Conservation (phyloP, 1,284 basidiomycete genomes). For the Tilletia indica region DNA sequence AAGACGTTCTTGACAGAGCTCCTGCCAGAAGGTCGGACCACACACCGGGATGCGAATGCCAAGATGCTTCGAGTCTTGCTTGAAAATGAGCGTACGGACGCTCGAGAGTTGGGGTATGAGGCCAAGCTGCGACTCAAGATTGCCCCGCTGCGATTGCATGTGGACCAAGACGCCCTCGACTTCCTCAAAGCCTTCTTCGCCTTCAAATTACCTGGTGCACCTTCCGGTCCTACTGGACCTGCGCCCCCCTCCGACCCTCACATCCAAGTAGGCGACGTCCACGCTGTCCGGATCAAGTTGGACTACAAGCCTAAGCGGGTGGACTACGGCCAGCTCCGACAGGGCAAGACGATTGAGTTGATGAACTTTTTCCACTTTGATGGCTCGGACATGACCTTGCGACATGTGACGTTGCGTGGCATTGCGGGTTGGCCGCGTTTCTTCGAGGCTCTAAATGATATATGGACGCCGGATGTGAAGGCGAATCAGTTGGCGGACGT, state of each 20-base stretch:
- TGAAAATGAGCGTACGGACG: slow-evolving; percentile 57
- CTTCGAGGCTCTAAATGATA: slow-evolving; percentile 85
- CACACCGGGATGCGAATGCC: slow-evolving; percentile 80
- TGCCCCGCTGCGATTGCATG: slow-evolving; percentile 78
- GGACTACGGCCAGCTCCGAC: slow-evolving; percentile 75
- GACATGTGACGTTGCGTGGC: slow-evolving; percentile 85
- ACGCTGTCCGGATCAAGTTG: slow-evolving; percentile 78
- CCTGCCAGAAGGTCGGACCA: slow-evolving; percentile 60
- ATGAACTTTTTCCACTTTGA: slow-evolving; percentile 99
- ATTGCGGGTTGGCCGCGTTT: slow-evolving; percentile 84
- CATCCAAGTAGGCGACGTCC: slow-evolving; percentile 74
- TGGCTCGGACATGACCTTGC: slow-evolving; percentile 92
- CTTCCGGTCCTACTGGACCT: not conserved
- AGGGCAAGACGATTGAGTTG: slow-evolving; percentile 88
- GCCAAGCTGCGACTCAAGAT: slow-evolving; percentile 65
- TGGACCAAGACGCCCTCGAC: slow-evolving; percentile 97
- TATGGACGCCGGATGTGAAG: slow-evolving; percentile 99
- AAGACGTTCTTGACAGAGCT: slow-evolving; percentile 79
- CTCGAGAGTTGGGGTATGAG: slow-evolving; percentile 59
- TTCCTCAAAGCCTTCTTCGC: slow-evolving; percentile 95
- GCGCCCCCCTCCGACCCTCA: slow-evolving; percentile 8
- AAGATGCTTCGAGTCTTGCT: slow-evolving; percentile 89
- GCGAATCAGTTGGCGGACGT: slow-evolving; percentile 96
- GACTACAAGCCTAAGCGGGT: slow-evolving; percentile 98
- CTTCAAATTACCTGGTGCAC: slow-evolving; percentile 64